A percentile compares a stretch with the other conserved stretches of the same genome.
phyloP scores from a whole-genome alignment of 192 early-diverging fungal species.

The Rhizoclosmatium globosum region DNA sequence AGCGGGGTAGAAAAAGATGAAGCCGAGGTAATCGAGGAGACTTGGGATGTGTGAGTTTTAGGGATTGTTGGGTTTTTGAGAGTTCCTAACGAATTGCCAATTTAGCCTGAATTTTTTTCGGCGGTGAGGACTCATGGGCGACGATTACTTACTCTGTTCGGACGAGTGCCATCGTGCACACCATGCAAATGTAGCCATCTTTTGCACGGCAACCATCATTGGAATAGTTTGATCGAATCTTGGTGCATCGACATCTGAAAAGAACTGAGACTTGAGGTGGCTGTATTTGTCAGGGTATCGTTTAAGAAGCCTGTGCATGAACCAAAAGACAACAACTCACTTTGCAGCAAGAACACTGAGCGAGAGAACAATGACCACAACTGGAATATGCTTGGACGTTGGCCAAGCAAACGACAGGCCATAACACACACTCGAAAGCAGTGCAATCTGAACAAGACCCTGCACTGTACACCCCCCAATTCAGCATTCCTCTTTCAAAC shows the following conservation, averaged over 20 bases:
- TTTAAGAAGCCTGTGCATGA: background rate
- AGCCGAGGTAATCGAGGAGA: slow-evolving; percentile 40
- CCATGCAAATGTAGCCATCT: slow-evolving; percentile 33
- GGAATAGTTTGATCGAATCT: slow-evolving; percentile 34
- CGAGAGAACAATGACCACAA: slow-evolving; percentile 12
- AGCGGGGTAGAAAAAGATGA: slow-evolving; percentile 40
- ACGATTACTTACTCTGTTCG: slow-evolving; percentile 7
- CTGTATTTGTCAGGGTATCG: background rate
- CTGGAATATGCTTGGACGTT: background rate
- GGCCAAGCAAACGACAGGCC: background rate
- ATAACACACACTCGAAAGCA: slow-evolving; percentile 16
- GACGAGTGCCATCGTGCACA: slow-evolving; percentile 26
- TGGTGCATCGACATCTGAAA: background rate
- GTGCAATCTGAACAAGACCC: slow-evolving; percentile 23
- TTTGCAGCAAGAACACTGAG: slow-evolving; percentile 11
- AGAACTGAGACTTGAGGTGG: slow-evolving; percentile 26
- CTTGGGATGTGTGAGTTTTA: slow-evolving; percentile 16
- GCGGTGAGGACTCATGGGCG: background rate
- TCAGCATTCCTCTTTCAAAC: background rate
- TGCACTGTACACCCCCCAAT: slow-evolving; percentile 9
- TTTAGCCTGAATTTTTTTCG: background rate
- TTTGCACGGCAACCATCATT: slow-evolving; percentile 38
- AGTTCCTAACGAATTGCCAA: background rate
- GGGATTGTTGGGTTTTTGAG: slow-evolving; percentile 23
- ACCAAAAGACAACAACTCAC: background rate